Base-by-base conservation (phyloP, 2,329 filamentous ascomycete genomes). In the Monosporascus sp. region DNA sequence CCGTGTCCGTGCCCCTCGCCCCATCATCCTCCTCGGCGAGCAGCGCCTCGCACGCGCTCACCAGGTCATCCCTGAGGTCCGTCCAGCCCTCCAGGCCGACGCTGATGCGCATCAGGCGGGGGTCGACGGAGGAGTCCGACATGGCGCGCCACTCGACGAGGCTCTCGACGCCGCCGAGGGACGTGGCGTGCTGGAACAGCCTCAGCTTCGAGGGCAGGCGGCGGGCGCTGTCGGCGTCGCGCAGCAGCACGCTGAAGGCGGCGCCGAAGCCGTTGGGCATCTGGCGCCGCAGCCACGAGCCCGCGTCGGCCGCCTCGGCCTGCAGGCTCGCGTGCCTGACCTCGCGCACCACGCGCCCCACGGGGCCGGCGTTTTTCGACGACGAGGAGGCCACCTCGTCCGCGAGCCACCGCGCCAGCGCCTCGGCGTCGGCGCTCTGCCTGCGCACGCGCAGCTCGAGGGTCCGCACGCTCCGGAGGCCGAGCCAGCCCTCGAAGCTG, bases 91-190 rank as follows among this genome's bases (percentile, higher is more conserved):
- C 94, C 34, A 97, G 80, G 0, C 94, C 94, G 36, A 97, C 74
- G 68, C 92, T 97, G 31, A 99, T 74, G 49, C 94, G 76, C 70
- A 97, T 65, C 68, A 97, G 69, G 53, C 82, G 77, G 65, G 77
- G 81, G 65, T 95, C 89, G 39, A 95, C 85, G 1, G 69, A 76
- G 3, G 71, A 63, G 75, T 99, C 94, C 54, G 85, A 86, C 90
- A 99, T 94, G 47, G 88, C 83, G 54, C 94, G 80, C 94, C 94
- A 99, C 79, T 99, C 94, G 62, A 99, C 92, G 74, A 97, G 72
- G 65, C 90, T 94, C 80, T 97, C 94, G 9, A 97, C 90, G 5
- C 94, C 93, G 2, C 94, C 94, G 27, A 97, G 72, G 69, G 89
- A 95, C 2, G 94, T 99, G 6, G 94, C 94, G 71, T 99, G 94